A percentile compares a stretch with the other conserved stretches of the same genome.
These are phyloP conservation scores for Xylariaceae sp. DNA, from an alignment of 2,329 filamentous ascomycete genomes.

Conservation along the genomic window DNA sequence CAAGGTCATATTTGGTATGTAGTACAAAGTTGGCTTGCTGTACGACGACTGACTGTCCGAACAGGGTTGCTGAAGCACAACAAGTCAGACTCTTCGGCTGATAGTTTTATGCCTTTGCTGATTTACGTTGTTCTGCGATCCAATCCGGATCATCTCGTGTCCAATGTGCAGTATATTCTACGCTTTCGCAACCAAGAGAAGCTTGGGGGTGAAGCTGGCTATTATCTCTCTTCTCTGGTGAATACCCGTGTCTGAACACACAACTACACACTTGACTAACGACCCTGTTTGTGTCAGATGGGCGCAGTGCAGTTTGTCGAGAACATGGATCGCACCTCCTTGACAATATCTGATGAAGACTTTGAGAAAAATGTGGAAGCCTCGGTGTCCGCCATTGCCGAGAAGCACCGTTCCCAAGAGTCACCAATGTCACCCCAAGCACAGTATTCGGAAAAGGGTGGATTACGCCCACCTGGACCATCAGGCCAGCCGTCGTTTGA, in stretches of 20 bases:
- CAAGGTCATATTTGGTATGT: constrained; percentile 92
- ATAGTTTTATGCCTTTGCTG: constrained; percentile 88
- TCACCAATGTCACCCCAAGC: constrained; percentile 33
- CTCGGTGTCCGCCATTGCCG: constrained; percentile 89
- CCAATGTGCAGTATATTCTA: constrained; percentile 96
- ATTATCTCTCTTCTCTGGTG: constrained; percentile 91
- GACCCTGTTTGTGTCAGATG: no score
- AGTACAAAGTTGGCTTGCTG: background rate
- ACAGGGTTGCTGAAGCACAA: constrained; percentile 79
- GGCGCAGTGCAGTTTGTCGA: constrained; percentile 96
- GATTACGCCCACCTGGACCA: constrained; percentile 30
- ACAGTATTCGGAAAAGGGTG: constrained; percentile 38
- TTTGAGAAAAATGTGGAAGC: constrained; percentile 96
- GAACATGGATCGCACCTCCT: constrained; percentile 84
- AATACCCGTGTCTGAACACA: no score
- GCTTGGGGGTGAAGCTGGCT: constrained; percentile 92
- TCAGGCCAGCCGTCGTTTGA: constrained; percentile 40
- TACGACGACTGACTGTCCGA: constrained; percentile 8
- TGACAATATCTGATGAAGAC: constrained; percentile 90
- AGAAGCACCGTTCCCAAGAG: constrained; percentile 62
- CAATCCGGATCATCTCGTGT: constrained; percentile 91
- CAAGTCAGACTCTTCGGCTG: constrained; percentile 88
- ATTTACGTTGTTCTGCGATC: constrained; percentile 94
- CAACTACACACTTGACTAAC: no score
- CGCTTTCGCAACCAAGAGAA: constrained; percentile 97